Evolutionary conservation across 2,329 filamentous ascomycete species (phyloP), one percentile per base, ranked within the genome.

Genomic region (Cytospora paraplurivora): DNA sequence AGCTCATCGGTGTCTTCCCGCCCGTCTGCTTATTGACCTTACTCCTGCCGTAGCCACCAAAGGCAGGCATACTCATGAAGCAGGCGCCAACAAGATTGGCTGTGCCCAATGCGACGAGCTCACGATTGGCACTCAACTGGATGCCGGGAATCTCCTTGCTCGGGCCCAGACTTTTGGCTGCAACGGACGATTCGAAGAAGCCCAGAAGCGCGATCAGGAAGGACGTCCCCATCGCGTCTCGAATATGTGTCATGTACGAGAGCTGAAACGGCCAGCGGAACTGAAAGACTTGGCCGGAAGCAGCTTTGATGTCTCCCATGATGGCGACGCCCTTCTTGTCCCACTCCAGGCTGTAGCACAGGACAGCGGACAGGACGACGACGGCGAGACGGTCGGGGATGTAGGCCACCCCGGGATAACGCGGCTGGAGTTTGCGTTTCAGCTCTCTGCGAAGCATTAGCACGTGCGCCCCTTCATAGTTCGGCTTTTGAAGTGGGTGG

Each of bases 141-240:
- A 97, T 92, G 37, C 88, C 90, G 65, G 91, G 85, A 37, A 97
- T 88, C 11, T 86, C 86, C 67, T 89, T 85, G 57, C 80, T 81
- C 50, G 85, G 85, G 7, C 90, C 90, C 3, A 99, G 79, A 67
- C 91, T 94, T 77, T 98, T 98, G 41, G 95, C 95, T 1, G 95
- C 95, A 13, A 99, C 93, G 0, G 93, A 97, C 3, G 92, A 97
- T 76, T 99, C 95, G 71, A 99, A 99, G 77, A 99, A 99, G n/a
- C 95, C 95, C 0, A 99, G 87, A 32, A 99, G 82, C 0, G 93
- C 92, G 68, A 99, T 97, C 60, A 98, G 82, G 72, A 99, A 97
- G 0, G 92, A 90, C 0, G 95, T 98, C 58, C 91, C 89, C 83
- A 98, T 90, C 44, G 92, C 90, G 67, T 92, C 90, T 27, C 90